Percentiles rank a stretch among this genome's conserved stretches.
These are phyloP conservation scores for Knufia petricola DNA, from an alignment of 2,329 filamentous ascomycete genomes.

Conservation along the genomic window DNA sequence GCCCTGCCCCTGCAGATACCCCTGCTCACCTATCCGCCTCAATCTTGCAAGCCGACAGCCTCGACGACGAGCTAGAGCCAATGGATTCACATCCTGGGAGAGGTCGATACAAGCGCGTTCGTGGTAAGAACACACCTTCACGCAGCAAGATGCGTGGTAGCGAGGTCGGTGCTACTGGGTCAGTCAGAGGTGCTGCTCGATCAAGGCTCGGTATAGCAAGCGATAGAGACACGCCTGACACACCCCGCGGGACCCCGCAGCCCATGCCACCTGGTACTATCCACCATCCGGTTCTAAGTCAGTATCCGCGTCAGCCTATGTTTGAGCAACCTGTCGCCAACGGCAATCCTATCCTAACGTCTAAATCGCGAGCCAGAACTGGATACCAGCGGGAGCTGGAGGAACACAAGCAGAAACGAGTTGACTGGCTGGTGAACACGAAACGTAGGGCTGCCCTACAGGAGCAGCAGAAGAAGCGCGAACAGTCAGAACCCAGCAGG, in stretches of 20 bases:
- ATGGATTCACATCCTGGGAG: constrained; percentile 28
- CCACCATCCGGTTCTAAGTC: constrained; percentile 33
- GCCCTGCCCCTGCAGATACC: constrained; percentile 17
- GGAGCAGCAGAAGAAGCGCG: constrained; percentile 29
- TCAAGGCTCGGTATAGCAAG: constrained; percentile 34
- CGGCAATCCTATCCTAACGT: constrained; percentile 25
- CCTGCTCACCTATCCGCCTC: constrained; percentile 12
- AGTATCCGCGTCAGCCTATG: constrained; percentile 24
- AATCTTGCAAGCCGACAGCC: constrained; percentile 21
- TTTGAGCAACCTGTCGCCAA: constrained; percentile 14
- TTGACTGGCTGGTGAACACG: constrained; percentile 38
- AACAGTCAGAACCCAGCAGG: constrained; percentile 29
- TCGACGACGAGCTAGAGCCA: constrained; percentile 33
- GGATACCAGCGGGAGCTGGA: constrained; percentile 43
- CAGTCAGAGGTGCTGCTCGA: constrained; percentile 33
- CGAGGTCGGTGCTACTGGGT: constrained; percentile 10
- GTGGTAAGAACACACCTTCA: constrained; percentile 22
- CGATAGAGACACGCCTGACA: constrained; percentile 20
- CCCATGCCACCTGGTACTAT: constrained; percentile 33
- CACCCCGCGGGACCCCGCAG: constrained; percentile 20
- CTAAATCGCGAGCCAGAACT: constrained; percentile 39
- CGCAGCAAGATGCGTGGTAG: constrained; percentile 21
- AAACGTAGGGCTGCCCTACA: constrained; percentile 32
- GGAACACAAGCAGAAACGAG: constrained; percentile 39
- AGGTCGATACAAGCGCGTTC: constrained; percentile 31